Base-by-base conservation (phyloP, 805 yeast species). In the Candida qinlingensis region DNA sequence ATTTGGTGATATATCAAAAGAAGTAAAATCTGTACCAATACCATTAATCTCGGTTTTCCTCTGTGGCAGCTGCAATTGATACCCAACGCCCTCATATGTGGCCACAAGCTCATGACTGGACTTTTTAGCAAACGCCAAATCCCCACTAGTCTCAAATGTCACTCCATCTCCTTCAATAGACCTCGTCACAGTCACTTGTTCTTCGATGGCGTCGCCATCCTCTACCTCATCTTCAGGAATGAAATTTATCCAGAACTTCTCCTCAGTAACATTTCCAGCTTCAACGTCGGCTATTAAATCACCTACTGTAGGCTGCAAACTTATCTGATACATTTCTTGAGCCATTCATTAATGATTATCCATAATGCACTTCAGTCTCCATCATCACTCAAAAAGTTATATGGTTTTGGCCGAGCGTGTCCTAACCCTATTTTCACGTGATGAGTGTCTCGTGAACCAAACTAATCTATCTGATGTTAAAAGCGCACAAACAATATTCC, bases 181-280 rank as follows among this genome's bases (percentile, higher is more conserved):
- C 11, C 54, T 53, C 13, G 48, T 48, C 4, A 65, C 66, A 8
- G 53, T 54, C 2, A 71, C 54, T n/a, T 45, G 52, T 39, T 61
- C 64, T 42, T 70, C 72, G 28, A 53, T 43, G 3, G 66, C 54
- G 13, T 51, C 42, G 4, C 61, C 63, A 46, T 54, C 48, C 31
- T 51, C 58, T n/a, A 54, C 43, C 19, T 53, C 53, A 19, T 63
- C 48, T 4, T 37, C 12, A 2, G 50, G 40, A n/a, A 52, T 42
- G 34, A 59, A 29, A 45, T 69, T 72, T 13, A 79, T 58, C 75
- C 80, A 80, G 55, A 79, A 75, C 12, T 51, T 44, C 13, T 69
- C 79, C 30, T 58, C 48, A 0, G 36, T 42, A 0, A 53, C 44
- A 1, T 29, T 49, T 0, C 67, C 70, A 0, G 43, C 12, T 19